Percentiles rank a stretch among this genome's conserved stretches.
These are phyloP conservation scores for Cladosporium velox DNA, from an alignment of 2,329 filamentous ascomycete species.

Conservation along the genomic window DNA sequence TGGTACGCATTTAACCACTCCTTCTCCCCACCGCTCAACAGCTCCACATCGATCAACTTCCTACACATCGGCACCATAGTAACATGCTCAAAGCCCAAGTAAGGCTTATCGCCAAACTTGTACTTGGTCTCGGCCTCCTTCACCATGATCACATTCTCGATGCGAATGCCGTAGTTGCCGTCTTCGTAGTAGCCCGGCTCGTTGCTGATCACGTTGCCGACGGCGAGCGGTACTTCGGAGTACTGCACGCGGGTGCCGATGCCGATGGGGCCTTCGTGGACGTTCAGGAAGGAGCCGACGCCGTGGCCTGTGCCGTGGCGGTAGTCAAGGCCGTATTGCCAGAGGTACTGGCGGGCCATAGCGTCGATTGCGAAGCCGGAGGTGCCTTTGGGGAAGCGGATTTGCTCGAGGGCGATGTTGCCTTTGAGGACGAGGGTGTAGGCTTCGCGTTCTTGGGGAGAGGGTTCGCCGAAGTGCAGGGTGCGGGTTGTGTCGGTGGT, in stretches of 20 bases:
- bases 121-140: slow-evolving; percentile 83
- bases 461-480: slow-evolving; percentile 84
- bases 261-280: slow-evolving; percentile 95
- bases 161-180: slow-evolving; percentile 88
- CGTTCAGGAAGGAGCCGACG: slow-evolving; percentile 91
- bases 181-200: slow-evolving; percentile 97
- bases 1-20: slow-evolving; percentile 88
- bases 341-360: slow-evolving; percentile 86
- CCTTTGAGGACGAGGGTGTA: slow-evolving; percentile 96
- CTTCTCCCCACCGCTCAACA: slow-evolving; percentile 75
- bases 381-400: slow-evolving; percentile 91
- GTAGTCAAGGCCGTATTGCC: slow-evolving; percentile 92
- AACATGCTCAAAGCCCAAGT: slow-evolving; percentile 92
- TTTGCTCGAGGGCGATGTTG: slow-evolving; percentile 82
- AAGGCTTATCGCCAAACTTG: slow-evolving; percentile 90
- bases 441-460: slow-evolving; percentile 78
- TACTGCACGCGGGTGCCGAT: slow-evolving; percentile 92
- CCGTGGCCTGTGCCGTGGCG: slow-evolving; percentile 95
- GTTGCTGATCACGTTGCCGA: slow-evolving; percentile 95
- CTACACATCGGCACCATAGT: slow-evolving; percentile 95
- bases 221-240: slow-evolving; percentile 81
- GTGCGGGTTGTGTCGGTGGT: slow-evolving; percentile 96
- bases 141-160: slow-evolving; percentile 94
- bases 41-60: slow-evolving; percentile 74
- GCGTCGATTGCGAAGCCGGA: slow-evolving; percentile 89